These are phyloP conservation scores for Dactylellina drechsleri DNA, from an alignment of 2,329 filamentous ascomycete species.

Conservation along the genomic window DNA sequence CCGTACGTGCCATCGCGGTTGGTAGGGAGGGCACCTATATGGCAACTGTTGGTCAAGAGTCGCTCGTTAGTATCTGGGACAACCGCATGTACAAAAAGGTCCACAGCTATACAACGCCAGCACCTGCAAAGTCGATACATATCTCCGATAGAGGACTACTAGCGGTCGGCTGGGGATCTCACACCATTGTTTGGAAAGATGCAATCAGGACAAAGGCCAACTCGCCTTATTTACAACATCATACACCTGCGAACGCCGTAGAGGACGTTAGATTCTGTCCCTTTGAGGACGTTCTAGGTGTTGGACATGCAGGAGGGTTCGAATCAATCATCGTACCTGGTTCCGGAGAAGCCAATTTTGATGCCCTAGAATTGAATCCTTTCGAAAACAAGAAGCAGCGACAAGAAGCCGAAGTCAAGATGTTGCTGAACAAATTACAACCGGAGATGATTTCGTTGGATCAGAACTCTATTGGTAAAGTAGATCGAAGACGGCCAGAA, in stretches of 20 bases:
- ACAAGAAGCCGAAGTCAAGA: conserved; percentile 89
- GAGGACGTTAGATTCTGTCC: conserved; percentile 91
- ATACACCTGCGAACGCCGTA: conserved; percentile 81
- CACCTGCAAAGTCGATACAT: conserved; percentile 82
- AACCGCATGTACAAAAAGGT: conserved; percentile 93
- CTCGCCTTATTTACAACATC: conserved; percentile 92
- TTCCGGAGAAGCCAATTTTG: conserved; percentile 96
- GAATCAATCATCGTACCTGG: conserved; percentile 90
- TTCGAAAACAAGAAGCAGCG: conserved; percentile 94
- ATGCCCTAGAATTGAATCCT: conserved; percentile 91
- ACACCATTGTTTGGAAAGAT: conserved; percentile 83
- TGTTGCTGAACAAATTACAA: conserved; percentile 89
- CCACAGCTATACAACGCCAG: conserved; percentile 83
- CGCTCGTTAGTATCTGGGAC: conserved; percentile 95
- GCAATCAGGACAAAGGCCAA: conserved; percentile 77
- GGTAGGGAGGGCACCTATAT: conserved; percentile 94
- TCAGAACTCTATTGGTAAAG: conserved; percentile 87
- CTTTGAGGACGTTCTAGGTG: conserved; percentile 89
- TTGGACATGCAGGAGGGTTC: conserved; percentile 86
- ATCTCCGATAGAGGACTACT: conserved; percentile 91
- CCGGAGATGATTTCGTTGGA: conserved; percentile 97
- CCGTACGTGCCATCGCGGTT: conserved; percentile 83
- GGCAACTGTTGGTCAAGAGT: conserved; percentile 90
- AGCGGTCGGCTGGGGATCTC: conserved; percentile 89
- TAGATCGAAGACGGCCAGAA: conserved; percentile 82